Evolutionary conservation across 1,284 basidiomycete genomes (phyloP).

Genomic region (Trichosporon sp.): DNA sequence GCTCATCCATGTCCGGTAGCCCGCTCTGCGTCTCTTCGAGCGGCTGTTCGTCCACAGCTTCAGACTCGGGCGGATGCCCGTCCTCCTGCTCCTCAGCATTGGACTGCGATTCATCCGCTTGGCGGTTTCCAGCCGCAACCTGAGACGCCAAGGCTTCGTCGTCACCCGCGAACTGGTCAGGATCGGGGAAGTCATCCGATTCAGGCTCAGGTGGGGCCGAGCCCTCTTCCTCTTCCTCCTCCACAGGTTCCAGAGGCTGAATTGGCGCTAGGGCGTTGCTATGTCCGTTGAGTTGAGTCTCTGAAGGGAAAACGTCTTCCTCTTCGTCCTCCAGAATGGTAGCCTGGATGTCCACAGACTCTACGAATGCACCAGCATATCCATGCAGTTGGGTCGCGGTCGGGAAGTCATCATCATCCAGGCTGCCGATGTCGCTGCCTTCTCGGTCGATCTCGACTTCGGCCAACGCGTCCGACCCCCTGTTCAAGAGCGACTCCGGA

Average conservation of each 20-base stretch:
- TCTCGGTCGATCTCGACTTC: not conserved
- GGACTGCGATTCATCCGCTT: not conserved
- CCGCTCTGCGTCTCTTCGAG: not conserved
- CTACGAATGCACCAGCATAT: not conserved
- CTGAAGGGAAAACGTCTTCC: not conserved
- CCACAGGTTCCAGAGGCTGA: not conserved
- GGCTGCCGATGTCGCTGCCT: not conserved
- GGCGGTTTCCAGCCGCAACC: no score
- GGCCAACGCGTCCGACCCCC: not conserved
- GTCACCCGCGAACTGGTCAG: not conserved
- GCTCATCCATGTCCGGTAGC: slow-evolving; percentile 7
- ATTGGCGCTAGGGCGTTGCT: not conserved
- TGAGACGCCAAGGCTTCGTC: not conserved
- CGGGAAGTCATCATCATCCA: not conserved
- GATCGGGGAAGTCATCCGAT: not conserved
- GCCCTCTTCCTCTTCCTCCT: not conserved
- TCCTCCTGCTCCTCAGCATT: not conserved
- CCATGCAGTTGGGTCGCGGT: slow-evolving; percentile 3
- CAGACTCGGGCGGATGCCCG: not conserved
- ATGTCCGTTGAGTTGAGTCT: not conserved
- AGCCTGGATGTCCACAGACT: not conserved
- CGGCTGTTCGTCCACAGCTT: not conserved
- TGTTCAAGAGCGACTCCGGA: not conserved
- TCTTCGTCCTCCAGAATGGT: not conserved
- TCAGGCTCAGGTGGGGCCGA: not conserved